phyloP scores from a whole-genome alignment of 768 basidiomycete species.

The Psilocybe tampanensis region DNA sequence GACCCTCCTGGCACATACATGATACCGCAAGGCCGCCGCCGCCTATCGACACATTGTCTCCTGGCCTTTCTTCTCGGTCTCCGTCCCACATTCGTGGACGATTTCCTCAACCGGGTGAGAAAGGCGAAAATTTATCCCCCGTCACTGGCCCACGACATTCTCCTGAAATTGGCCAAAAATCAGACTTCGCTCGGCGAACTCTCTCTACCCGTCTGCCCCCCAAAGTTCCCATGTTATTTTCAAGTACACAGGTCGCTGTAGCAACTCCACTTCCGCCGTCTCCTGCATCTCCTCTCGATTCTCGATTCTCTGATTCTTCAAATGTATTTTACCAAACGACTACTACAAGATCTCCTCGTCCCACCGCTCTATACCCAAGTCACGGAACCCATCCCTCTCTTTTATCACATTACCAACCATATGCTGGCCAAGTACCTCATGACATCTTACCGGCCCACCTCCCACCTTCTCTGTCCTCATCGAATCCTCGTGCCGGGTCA shows the following conservation, averaged over 20 bases:
- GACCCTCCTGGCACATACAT: constrained; percentile 53
- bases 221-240: constrained; percentile 42
- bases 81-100: constrained; percentile 27
- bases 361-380: constrained; percentile 48
- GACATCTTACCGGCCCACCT: constrained; percentile 47
- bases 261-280: constrained; percentile 51
- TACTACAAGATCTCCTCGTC: constrained; percentile 47
- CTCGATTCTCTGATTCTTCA: constrained; percentile 43
- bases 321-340: constrained; percentile 75
- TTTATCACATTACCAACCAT: constrained; percentile 40
- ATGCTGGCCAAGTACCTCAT: constrained; percentile 32
- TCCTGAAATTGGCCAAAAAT: constrained; percentile 30
- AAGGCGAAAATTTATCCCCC: constrained; percentile 22
- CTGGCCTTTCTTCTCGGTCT: constrained; percentile 18
- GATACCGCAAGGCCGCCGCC: constrained; percentile 16
- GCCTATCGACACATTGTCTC: constrained; percentile 11
- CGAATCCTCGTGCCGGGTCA: constrained; percentile 33
- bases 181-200: constrained; percentile 44
- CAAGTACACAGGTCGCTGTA: constrained; percentile 38
- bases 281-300: constrained; percentile 41
- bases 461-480: constrained; percentile 39
- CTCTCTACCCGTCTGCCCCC: constrained; percentile 44
- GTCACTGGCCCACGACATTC: constrained; percentile 21
- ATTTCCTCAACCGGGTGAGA: constrained; percentile 28
- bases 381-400: constrained; percentile 43